Evolutionary conservation across 169 alveolate genomes (phyloP), one percentile per base, ranked within the genome.

Genomic region (Cryptosporidium tyzzeri): DNA sequence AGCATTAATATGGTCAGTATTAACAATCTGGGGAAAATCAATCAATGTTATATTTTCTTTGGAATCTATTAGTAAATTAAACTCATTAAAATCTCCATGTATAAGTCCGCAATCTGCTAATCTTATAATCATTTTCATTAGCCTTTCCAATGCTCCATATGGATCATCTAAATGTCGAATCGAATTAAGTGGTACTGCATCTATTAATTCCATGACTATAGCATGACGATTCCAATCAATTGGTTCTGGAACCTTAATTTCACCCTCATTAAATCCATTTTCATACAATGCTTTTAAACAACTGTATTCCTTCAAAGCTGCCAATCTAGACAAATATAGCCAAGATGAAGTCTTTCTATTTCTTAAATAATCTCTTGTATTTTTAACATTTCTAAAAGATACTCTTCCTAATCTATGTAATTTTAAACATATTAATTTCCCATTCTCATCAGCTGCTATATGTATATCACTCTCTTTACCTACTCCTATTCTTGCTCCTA

Each of bases 401-500:
- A 98, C 95, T 53, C 99, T 93, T 14, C 99, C 99, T 21, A 97
- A 95, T 69, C 99, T 93, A 18, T 97, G 98, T n/a, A 97, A 91
- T 91, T 97, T 97, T 80, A 97, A 91, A 53, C 96, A 93, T 18
- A 96, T 93, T 37, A 95, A 93, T 35, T 94, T 94, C 45, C 98
- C 99, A 59, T 96, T 97, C 33, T 94, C 91, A 85, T 95, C 97
- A 50, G 93, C 94, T 71, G 99, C 97, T 26, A 97, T 92, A 91
- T 98, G 99, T 29, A 99, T 98, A 84, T 99, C 99, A 62, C 99
- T 95, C 94, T 99, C 99, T 92, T 99, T 99, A 44, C 99, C 99
- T 29, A 98, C 99, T 62, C 99, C 99, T 45, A 97, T 94, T 84
- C 98, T 95, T 55, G 95, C 92, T 10, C 99, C 98, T 0, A 98